These are phyloP conservation scores for Penicillium psychrofluorescens DNA, from an alignment of 495 filamentous ascomycete species.

Conservation along the genomic window DNA sequence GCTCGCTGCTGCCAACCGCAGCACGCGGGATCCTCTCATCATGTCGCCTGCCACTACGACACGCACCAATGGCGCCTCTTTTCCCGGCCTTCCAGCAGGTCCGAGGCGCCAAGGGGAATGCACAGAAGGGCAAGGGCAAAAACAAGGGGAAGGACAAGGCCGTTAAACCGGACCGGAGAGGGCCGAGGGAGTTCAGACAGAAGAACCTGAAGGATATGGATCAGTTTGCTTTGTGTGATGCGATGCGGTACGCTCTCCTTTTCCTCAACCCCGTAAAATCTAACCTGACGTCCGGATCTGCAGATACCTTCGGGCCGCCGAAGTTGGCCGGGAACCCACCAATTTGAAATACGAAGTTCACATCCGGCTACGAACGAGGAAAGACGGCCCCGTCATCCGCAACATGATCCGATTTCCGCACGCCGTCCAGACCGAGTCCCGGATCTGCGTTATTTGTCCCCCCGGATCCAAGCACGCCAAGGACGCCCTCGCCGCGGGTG, in stretches of 20 bases:
- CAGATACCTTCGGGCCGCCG: slow-evolving; percentile 84
- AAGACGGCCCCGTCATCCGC: slow-evolving; percentile 78
- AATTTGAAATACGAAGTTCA: slow-evolving; percentile 80
- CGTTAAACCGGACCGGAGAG: slow-evolving; percentile 59
- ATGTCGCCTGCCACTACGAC: slow-evolving; percentile 26
- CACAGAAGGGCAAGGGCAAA: slow-evolving; percentile 13
- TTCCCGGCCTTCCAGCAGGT: slow-evolving; percentile 29
- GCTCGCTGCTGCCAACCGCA: slow-evolving; percentile 30
- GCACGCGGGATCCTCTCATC: slow-evolving; percentile 31
- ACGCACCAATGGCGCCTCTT: slow-evolving; percentile 25
- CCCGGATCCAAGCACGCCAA: slow-evolving; percentile 60
- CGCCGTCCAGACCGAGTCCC: slow-evolving; percentile 75
- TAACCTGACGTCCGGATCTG: neutral
- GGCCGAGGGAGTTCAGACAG: slow-evolving; percentile 52
- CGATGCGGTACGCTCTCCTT: slow-evolving; percentile 62
- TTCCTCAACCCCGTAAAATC: no score
- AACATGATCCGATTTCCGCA: slow-evolving; percentile 84
- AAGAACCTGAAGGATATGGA: slow-evolving; percentile 54
- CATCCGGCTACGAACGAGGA: slow-evolving; percentile 67
- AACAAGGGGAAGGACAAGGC: slow-evolving; percentile 40
- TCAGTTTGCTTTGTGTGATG: slow-evolving; percentile 78
- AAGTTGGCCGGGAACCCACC: slow-evolving; percentile 74
- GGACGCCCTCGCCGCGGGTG: slow-evolving; percentile 68
- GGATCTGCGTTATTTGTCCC: slow-evolving; percentile 82
- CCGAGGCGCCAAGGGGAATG: slow-evolving; percentile 29